These are phyloP conservation scores for Vitis rotundifolia DNA, from an alignment of 164 flowering plant genomes.

Conservation along the genomic window DNA sequence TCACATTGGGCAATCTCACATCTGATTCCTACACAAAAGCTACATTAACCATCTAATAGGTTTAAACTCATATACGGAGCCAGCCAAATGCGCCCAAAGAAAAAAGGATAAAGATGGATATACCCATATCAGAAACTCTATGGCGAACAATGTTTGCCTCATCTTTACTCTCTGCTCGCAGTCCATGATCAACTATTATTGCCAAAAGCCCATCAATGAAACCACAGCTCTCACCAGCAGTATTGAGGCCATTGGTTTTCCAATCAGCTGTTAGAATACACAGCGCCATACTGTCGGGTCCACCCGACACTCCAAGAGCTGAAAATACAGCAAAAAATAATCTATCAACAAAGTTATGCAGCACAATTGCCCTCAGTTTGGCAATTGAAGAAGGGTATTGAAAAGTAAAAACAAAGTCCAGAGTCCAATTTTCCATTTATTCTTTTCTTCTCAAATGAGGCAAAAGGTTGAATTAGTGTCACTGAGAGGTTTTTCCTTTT, in stretches of 20 bases:
- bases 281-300: constrained; percentile 88
- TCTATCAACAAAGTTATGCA: not conserved
- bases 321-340: constrained; percentile 12
- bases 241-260: constrained; percentile 48
- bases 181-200: constrained; percentile 82
- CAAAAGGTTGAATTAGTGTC: too few species aligned
- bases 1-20: constrained; percentile 67
- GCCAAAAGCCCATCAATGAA: constrained; percentile 74
- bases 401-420: not conserved
- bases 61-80: not conserved
- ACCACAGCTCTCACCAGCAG: constrained; percentile 22
- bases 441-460: too few species aligned
- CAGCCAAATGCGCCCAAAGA: not conserved
- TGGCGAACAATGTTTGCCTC: constrained; percentile 61
- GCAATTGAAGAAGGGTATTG: too few species aligned
- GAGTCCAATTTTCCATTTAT: too few species aligned
- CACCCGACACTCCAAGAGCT: constrained; percentile 95
- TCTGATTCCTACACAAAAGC: constrained; percentile 64
- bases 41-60: constrained; percentile 12
- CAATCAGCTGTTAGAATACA: constrained; percentile 72
- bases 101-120: not conserved
- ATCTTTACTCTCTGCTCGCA: constrained; percentile 79
- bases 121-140: constrained; percentile 77
- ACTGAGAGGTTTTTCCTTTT: too few species aligned
- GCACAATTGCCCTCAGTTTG: too few species aligned